These are phyloP conservation scores for Dimocarpus longan DNA, from an alignment of 345 rosid species.

Conservation along the genomic window DNA sequence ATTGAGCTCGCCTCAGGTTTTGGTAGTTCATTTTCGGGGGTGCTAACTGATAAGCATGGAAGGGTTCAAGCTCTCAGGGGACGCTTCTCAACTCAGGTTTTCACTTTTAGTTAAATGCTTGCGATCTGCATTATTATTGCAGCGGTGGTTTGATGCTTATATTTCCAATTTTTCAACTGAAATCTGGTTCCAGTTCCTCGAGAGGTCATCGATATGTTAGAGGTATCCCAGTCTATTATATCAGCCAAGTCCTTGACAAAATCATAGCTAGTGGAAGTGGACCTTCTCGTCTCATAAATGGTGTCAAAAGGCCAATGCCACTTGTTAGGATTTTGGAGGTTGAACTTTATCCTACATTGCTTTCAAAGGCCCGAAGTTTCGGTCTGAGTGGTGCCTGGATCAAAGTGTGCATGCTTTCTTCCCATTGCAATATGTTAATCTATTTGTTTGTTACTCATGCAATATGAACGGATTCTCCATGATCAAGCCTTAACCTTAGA, in stretches of 20 bases:
- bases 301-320: conserved; percentile 84
- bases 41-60: conserved; percentile 84
- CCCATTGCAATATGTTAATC: not conserved
- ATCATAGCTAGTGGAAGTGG: conserved; percentile 72
- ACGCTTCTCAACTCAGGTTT: conserved; percentile 95
- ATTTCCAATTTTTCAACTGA: conserved; percentile 52
- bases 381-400: conserved; percentile 86
- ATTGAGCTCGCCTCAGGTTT: conserved; percentile 84
- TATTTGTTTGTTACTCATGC: not conserved
- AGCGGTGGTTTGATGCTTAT: conserved; percentile 23
- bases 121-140: not conserved
- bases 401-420: conserved; percentile 57
- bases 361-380: conserved; percentile 92
- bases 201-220: conserved; percentile 90
- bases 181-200: conserved; percentile 66
- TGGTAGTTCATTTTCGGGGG: conserved; percentile 96
- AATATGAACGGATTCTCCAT: not conserved
- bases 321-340: conserved; percentile 87
- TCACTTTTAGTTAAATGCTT: conserved; percentile 17
- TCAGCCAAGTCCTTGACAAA: conserved; percentile 78
- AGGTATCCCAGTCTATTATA: conserved; percentile 75
- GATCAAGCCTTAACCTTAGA: no score
- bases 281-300: conserved; percentile 75
- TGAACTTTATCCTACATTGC: conserved; percentile 86
- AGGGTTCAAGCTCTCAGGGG: conserved; percentile 93